Conservation (phyloP, 2,329 filamentous ascomycete species). For the Zymoseptoria brevis region DNA sequence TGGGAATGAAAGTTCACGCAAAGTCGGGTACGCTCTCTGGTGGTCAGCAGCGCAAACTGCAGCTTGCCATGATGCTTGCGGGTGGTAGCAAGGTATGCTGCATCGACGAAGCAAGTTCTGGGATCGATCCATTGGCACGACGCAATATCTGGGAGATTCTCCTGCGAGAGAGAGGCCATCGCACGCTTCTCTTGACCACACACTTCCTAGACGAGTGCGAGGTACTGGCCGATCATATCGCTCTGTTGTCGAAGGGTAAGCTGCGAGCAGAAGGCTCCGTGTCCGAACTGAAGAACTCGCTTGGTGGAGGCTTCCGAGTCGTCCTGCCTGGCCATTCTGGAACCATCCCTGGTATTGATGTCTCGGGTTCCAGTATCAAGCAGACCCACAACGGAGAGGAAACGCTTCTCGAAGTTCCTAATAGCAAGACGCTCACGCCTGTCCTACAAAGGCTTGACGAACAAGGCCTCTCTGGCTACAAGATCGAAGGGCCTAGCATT, state of each 20-base stretch:
- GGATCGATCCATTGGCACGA: slow-evolving; percentile 73
- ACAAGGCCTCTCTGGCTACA: slow-evolving; percentile 61
- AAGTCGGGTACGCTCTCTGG: slow-evolving; percentile 70
- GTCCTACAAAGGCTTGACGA: slow-evolving; percentile 45
- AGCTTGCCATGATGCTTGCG: slow-evolving; percentile 87
- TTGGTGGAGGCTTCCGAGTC: slow-evolving; percentile 75
- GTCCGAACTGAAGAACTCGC: slow-evolving; percentile 67
- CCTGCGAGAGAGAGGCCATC: slow-evolving; percentile 65
- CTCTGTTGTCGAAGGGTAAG: slow-evolving; percentile 72
- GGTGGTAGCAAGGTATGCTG: slow-evolving; percentile 76
- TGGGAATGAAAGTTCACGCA: slow-evolving; percentile 62
- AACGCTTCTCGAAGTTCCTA: slow-evolving; percentile 4
- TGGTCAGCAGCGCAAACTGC: slow-evolving; percentile 81
- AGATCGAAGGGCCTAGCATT: slow-evolving; percentile 77
- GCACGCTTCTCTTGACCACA: slow-evolving; percentile 78
- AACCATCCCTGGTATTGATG: background rate
- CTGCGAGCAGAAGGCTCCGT: slow-evolving; percentile 74
- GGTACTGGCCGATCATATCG: slow-evolving; percentile 76
- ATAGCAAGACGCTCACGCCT: slow-evolving; percentile 7
- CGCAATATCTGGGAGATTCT: slow-evolving; percentile 90
- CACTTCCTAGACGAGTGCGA: slow-evolving; percentile 91
- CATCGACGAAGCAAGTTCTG: slow-evolving; percentile 80
- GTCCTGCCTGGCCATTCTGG: background rate
- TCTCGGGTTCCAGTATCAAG: background rate
- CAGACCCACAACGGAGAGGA: background rate